These are phyloP conservation scores for Aspergillus campestris DNA, from an alignment of 495 filamentous ascomycete genomes.

Conservation along the genomic window DNA sequence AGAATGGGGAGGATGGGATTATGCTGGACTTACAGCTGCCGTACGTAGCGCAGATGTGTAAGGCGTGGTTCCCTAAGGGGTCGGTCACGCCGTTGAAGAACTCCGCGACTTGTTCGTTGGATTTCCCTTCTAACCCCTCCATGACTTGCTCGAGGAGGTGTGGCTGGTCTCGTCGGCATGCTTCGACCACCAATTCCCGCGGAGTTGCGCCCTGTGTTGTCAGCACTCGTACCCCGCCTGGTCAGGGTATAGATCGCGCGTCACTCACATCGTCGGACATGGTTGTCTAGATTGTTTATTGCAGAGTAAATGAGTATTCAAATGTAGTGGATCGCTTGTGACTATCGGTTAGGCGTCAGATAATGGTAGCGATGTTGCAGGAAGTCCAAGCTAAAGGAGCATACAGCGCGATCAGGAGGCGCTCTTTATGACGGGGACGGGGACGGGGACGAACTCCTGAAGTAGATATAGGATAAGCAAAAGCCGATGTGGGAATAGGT, in stretches of 20 bases:
- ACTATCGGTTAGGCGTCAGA: not conserved
- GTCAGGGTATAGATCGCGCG: slow-evolving; percentile 8
- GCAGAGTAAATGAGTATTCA: not conserved
- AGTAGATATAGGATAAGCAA: too few relatives aligned
- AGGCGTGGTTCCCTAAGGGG: slow-evolving; percentile 73
- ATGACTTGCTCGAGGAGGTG: slow-evolving; percentile 64
- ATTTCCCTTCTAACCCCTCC: slow-evolving; percentile 25
- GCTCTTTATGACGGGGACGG: too few relatives aligned
- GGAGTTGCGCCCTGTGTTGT: slow-evolving; percentile 68
- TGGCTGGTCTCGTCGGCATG: slow-evolving; percentile 85
- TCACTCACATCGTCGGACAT: slow-evolving; percentile 39
- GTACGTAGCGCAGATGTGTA: slow-evolving; percentile 79
- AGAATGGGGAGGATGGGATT: not conserved
- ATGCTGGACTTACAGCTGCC: slow-evolving; percentile 65
- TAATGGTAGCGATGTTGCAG: not conserved
- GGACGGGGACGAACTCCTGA: too few relatives aligned
- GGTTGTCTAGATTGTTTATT: slow-evolving; percentile 5
- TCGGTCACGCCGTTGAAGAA: slow-evolving; percentile 81
- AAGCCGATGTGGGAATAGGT: too few relatives aligned
- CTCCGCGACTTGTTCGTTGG: slow-evolving; percentile 50
- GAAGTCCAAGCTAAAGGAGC: too few relatives aligned
- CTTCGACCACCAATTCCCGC: slow-evolving; percentile 81
- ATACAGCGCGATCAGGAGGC: too few relatives aligned
- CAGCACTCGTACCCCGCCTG: slow-evolving; percentile 4
- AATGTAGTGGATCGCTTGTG: too few relatives aligned